Evolutionary conservation across 352 stramenopile genomes (phyloP).

Genomic region (Pythium myriotylum): DNA sequence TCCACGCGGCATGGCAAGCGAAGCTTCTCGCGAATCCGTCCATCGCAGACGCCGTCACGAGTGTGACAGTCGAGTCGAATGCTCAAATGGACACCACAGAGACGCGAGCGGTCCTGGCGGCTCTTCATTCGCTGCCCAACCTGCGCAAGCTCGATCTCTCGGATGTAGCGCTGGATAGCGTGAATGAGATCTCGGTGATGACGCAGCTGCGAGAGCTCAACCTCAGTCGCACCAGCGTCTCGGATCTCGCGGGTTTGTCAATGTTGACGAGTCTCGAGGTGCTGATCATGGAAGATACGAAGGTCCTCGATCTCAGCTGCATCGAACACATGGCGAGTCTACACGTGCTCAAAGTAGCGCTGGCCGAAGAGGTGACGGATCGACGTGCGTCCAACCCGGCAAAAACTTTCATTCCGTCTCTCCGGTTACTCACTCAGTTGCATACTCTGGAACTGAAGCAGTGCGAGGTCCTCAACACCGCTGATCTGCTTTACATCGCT

Average conservation of each 20-base stretch:
- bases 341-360: neutral
- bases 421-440: neutral
- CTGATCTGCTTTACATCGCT: neutral
- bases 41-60: neutral
- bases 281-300: neutral
- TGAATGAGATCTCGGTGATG: neutral
- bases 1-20: constrained; percentile 4
- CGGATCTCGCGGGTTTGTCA: neutral
- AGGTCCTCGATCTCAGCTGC: constrained; percentile 1
- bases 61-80: neutral
- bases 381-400: neutral
- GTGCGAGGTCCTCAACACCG: neutral
- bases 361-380: neutral
- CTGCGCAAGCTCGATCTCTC: constrained; percentile 7
- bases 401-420: neutral
- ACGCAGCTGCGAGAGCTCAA: constrained; percentile 12
- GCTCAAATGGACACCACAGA: neutral
- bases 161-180: neutral
- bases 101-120: neutral
- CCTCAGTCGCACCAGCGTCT: constrained; percentile 2
- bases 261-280: neutral
- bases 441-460: neutral
- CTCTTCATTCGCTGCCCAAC: neutral
- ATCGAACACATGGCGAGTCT: neutral
- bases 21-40: neutral